Conservation (phyloP, 768 basidiomycete genomes). For the Agaricus sinodeliciosus region DNA sequence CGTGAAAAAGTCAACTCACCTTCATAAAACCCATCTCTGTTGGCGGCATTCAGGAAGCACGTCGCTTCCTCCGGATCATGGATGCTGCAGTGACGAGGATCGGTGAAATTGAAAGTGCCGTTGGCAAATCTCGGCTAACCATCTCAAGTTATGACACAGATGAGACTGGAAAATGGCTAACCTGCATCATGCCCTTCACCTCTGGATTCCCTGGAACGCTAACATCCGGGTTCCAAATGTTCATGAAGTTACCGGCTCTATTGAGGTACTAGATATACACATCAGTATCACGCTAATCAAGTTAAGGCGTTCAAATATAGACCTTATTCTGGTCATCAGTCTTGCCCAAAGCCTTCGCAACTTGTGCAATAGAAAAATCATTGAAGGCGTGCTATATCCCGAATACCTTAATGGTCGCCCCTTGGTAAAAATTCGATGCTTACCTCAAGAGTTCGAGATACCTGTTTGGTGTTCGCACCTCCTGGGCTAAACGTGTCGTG, state of each 20-base stretch:
- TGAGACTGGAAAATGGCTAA: conserved; percentile 12
- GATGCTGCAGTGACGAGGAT: conserved; percentile 60
- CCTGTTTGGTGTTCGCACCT: conserved; percentile 56
- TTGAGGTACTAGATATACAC: conserved; percentile 34
- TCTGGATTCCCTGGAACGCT: conserved; percentile 41
- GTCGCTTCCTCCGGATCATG: conserved; percentile 52
- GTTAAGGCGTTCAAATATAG: background rate
- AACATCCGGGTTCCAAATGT: conserved; percentile 54
- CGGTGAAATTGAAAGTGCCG: conserved; percentile 57
- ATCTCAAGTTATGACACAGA: background rate
- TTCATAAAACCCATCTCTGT: conserved; percentile 61
- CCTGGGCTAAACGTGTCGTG: conserved; percentile 35
- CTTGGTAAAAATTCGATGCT: background rate
- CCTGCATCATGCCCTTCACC: conserved; percentile 59
- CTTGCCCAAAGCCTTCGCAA: conserved; percentile 47
- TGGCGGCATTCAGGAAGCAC: conserved; percentile 51
- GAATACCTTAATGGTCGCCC: background rate
- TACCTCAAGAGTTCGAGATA: conserved; percentile 57
- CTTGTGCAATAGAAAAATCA: conserved; percentile 61
- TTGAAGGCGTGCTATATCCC: conserved; percentile 48
- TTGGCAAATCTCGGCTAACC: conserved; percentile 47
- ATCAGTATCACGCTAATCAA: background rate
- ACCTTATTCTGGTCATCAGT: conserved; percentile 46
- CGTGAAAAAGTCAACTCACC: conserved; percentile 14
- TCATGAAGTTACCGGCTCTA: conserved; percentile 49